Evolutionary conservation across 148 eudicot genomes (phyloP).

Genomic region (Rhododendron vialii): DNA sequence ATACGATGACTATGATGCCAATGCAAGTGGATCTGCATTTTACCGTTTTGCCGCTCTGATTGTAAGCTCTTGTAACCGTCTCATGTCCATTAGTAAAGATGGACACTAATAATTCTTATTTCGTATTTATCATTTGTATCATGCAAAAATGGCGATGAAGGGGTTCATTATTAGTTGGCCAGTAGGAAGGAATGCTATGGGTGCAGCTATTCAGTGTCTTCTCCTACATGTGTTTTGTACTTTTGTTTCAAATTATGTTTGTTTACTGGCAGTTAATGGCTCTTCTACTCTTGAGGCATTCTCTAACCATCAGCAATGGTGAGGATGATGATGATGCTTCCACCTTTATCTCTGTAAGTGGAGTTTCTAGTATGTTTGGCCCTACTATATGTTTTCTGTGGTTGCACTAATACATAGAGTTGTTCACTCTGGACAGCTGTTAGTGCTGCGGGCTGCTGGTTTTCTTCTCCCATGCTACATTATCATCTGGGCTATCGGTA

Average conservation of each 20-base stretch:
- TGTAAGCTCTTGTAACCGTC: conserved; percentile 34
- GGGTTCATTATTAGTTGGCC: background rate
- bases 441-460: conserved; percentile 77
- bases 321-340: conserved; percentile 76
- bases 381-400: background rate
- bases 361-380: conserved; percentile 2
- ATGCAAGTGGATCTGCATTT: conserved; percentile 71
- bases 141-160: background rate
- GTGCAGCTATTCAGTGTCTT: background rate
- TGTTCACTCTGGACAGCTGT: conserved; percentile 46
- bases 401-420: conserved; percentile 5
- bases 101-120: background rate
- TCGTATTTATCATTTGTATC: background rate
- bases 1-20: conserved; percentile 67
- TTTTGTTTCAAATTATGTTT: background rate
- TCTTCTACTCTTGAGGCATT: conserved; percentile 78
- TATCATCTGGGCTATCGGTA: conserved; percentile 80
- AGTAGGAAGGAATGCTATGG: background rate
- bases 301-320: conserved; percentile 50
- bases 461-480: conserved; percentile 89
- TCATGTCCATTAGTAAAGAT: background rate
- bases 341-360: conserved; percentile 68
- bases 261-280: conserved; percentile 61
- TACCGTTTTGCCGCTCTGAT: conserved; percentile 67
- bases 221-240: background rate